Conservation (phyloP, 164 flowering plant genomes). For the Aristolochia contorta region DNA sequence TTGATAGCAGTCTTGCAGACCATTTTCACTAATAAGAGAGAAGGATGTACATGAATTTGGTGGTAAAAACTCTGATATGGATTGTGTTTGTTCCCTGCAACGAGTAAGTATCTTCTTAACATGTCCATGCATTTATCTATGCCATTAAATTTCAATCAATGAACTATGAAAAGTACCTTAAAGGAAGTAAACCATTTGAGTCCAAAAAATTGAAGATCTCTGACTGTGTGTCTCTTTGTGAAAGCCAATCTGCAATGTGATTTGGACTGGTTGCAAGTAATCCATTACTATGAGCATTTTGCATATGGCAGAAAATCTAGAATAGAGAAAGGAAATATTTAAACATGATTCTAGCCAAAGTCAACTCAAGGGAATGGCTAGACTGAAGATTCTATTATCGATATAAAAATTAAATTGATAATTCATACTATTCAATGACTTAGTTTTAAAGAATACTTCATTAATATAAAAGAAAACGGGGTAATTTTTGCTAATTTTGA, state of each 20-base stretch:
- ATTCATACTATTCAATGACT: neutral
- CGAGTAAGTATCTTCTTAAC: neutral
- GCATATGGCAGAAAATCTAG: neutral
- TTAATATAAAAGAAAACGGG: no score
- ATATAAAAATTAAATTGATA: neutral
- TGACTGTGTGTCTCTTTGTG: conserved; percentile 2
- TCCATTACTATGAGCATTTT: neutral
- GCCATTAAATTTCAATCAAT: neutral
- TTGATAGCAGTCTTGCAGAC: neutral
- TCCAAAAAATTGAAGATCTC: neutral
- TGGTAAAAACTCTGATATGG: neutral
- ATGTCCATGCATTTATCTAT: neutral
- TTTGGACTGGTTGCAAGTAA: neutral
- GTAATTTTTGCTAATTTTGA: neutral
- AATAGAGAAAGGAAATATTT: neutral
- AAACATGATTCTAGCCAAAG: no score
- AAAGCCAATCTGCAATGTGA: neutral
- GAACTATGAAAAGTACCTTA: neutral
- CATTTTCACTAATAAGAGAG: neutral
- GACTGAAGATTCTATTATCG: neutral
- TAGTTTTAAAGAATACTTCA: no score
- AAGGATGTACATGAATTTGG: neutral
- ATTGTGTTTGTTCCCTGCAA: neutral
- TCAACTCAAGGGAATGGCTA: no score
- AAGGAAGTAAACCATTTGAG: conserved; percentile 2